phyloP scores from a whole-genome alignment of 371 early-diverging fungal species.

The Saksenaea oblongispora region DNA sequence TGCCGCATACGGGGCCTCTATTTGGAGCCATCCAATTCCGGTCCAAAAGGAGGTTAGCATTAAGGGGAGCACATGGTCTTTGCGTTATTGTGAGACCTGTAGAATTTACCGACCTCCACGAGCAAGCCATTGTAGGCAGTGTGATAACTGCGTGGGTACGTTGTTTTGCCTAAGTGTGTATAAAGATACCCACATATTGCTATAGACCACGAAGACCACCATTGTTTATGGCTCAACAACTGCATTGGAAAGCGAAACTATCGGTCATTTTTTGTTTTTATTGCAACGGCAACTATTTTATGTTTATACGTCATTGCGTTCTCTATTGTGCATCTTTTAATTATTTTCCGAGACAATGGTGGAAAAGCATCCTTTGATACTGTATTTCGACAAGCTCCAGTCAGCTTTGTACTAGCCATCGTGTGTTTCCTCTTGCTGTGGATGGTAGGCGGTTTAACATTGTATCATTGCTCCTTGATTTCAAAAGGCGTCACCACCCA shows the following conservation, averaged over 20 bases:
- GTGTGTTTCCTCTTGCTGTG: slow-evolving; percentile 63
- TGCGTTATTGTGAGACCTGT: slow-evolving; percentile 93
- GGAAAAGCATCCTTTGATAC: slow-evolving; percentile 9
- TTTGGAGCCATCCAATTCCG: slow-evolving; percentile 29
- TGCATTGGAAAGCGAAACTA: slow-evolving; percentile 94
- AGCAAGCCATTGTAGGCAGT: slow-evolving; percentile 85
- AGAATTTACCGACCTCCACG: slow-evolving; percentile 90
- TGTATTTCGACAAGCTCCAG: slow-evolving; percentile 30
- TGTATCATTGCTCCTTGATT: slow-evolving; percentile 77
- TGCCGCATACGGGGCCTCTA: slow-evolving; percentile 30
- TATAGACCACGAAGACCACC: slow-evolving; percentile 82
- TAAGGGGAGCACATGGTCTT: slow-evolving; percentile 58
- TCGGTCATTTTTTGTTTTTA: slow-evolving; percentile 79
- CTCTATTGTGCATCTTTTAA: slow-evolving; percentile 55
- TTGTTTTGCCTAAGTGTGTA: not conserved
- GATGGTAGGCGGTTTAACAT: slow-evolving; percentile 69
- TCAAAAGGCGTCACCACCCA: slow-evolving; percentile 82
- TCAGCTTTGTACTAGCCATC: slow-evolving; percentile 65
- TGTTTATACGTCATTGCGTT: slow-evolving; percentile 62
- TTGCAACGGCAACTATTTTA: slow-evolving; percentile 55
- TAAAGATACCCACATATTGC: not conserved
- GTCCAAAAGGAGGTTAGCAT: slow-evolving; percentile 61
- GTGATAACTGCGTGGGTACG: slow-evolving; percentile 90
- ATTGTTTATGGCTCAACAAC: slow-evolving; percentile 95
- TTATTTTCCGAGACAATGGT: not conserved